These are phyloP conservation scores for Malus asiatica DNA, from an alignment of 306 rosid species.

Conservation along the genomic window DNA sequence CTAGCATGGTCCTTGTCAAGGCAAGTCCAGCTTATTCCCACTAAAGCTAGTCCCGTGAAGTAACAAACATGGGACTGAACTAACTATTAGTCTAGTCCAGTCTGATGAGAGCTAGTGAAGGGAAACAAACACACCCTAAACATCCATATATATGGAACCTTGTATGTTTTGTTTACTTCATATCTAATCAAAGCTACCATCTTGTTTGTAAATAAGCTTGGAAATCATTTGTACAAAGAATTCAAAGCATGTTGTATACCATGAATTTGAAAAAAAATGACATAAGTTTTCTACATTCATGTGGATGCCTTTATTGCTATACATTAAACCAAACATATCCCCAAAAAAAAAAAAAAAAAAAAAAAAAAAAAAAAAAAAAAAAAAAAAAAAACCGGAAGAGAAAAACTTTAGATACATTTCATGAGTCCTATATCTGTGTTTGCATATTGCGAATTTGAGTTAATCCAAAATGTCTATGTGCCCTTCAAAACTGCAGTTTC, in stretches of 20 bases:
- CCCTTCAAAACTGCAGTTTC: constrained; percentile 39
- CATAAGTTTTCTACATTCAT: background rate
- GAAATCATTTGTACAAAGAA: background rate
- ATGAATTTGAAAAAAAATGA: background rate
- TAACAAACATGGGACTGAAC: no score
- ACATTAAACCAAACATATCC: background rate
- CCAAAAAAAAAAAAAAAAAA: no score
- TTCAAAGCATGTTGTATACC: background rate
- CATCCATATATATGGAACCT: no score
- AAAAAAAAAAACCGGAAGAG: background rate
- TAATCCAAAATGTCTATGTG: constrained; percentile 9
- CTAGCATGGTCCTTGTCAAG: no score
- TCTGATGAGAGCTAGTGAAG: no score
- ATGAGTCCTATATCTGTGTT: background rate
- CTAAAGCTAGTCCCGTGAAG: no score
- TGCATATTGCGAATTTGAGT: background rate
- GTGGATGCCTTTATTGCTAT: constrained; percentile 2
- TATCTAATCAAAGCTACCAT: no score
- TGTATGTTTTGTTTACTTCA: no score
- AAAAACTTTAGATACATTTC: background rate
- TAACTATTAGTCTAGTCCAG: no score
- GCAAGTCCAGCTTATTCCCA: no score
- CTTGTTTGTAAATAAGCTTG: background rate
- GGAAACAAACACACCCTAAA: no score
- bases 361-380: background rate